phyloP scores from a whole-genome alignment of 768 basidiomycete genomes.

The Lactifluus subvellereus region DNA sequence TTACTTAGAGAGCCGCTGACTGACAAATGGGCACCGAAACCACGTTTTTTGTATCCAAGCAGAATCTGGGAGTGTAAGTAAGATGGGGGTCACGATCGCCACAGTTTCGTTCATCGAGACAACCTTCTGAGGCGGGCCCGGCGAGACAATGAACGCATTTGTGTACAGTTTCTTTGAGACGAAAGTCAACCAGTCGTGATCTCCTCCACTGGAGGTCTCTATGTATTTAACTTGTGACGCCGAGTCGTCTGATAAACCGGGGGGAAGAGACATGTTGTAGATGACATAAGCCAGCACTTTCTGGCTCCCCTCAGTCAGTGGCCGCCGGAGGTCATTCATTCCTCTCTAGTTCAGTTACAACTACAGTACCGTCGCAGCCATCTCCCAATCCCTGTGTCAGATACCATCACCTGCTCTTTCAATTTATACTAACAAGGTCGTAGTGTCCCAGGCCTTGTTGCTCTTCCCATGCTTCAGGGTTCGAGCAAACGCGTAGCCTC shows the following conservation, averaged over 20 bases:
- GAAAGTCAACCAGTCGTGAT: conserved; percentile 46
- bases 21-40: conserved; percentile 61
- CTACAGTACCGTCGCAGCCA: neutral
- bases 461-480: conserved; percentile 13
- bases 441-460: neutral
- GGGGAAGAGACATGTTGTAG: conserved; percentile 5
- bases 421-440: neutral
- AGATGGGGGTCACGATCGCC: conserved; percentile 17
- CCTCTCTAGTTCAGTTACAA: neutral
- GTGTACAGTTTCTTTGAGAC: conserved; percentile 49
- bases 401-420: neutral
- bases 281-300: conserved; percentile 12
- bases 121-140: conserved; percentile 26
- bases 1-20: neutral
- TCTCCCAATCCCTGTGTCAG: neutral
- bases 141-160: conserved; percentile 60
- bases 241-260: conserved; percentile 5
- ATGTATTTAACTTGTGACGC: conserved; percentile 4
- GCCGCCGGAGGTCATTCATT: neutral
- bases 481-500: conserved; percentile 54
- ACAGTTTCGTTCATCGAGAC: neutral
- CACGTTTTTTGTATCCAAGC: conserved; percentile 74
- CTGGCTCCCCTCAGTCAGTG: neutral
- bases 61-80: conserved; percentile 44
- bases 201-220: conserved; percentile 36